Evolutionary conservation across 345 rosid genomes (phyloP).

Genomic region (Populus tremula): DNA sequence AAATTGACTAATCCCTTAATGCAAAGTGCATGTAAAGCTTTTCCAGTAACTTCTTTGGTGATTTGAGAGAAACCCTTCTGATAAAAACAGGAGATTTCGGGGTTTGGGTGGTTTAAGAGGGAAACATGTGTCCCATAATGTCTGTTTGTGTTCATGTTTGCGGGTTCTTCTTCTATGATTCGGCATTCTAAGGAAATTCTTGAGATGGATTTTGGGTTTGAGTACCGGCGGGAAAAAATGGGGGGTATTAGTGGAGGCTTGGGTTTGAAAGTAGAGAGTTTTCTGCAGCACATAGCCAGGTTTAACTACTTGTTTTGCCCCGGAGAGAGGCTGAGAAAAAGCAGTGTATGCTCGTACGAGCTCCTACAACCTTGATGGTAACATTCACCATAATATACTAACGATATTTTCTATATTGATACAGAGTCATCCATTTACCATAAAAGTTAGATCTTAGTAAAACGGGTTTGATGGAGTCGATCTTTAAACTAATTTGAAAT

Average conservation of each 20-base stretch:
- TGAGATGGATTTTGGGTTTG: conserved; percentile 31
- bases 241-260: neutral
- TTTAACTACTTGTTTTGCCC: neutral
- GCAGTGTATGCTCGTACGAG: too few relatives aligned
- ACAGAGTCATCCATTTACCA: too few relatives aligned
- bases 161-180: conserved; percentile 9
- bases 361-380: too few relatives aligned
- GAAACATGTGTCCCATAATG: conserved; percentile 23
- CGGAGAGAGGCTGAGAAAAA: neutral
- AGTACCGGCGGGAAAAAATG: conserved; percentile 22
- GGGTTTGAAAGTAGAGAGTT: conserved; percentile 15
- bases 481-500: too few relatives aligned
- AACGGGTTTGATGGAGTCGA: too few relatives aligned
- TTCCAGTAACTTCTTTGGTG: conserved; percentile 47
- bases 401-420: too few relatives aligned
- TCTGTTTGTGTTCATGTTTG: neutral
- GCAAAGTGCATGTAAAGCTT: conserved; percentile 73
- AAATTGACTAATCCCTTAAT: conserved; percentile 45
- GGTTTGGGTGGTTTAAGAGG: conserved; percentile 56
- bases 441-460: too few relatives aligned
- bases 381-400: too few relatives aligned
- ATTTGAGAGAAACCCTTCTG: conserved; percentile 78
- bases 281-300: conserved; percentile 30
- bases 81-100: conserved; percentile 56
- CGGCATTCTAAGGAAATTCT: conserved; percentile 31